Conservation (phyloP, 2,329 filamentous ascomycete species). For the Aspergillus hiratsukae region DNA sequence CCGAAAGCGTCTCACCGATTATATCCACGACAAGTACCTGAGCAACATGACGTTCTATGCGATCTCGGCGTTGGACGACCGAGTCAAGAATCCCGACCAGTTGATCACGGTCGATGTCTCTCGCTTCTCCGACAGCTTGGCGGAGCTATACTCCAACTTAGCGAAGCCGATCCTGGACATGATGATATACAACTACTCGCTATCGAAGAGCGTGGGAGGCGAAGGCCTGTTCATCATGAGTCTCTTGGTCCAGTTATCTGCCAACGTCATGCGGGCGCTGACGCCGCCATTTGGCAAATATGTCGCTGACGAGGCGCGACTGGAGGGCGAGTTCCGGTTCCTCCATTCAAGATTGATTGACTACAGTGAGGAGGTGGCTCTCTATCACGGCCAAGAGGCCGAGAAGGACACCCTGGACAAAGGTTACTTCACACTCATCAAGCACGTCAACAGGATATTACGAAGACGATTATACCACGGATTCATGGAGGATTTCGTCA, state of each 20-base stretch:
- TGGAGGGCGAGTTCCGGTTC: constrained; percentile 95
- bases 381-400: constrained; percentile 86
- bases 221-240: constrained; percentile 96
- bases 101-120: constrained; percentile 94
- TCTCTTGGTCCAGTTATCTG: constrained; percentile 85
- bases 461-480: constrained; percentile 89
- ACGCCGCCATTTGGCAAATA: constrained; percentile 97
- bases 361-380: constrained; percentile 88
- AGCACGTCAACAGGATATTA: constrained; percentile 95
- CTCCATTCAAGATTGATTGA: constrained; percentile 93
- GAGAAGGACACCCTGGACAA: constrained; percentile 97
- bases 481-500: constrained; percentile 99
- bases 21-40: constrained; percentile 93
- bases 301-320: constrained; percentile 87
- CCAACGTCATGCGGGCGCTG: constrained; percentile 85
- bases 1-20: constrained; percentile 83
- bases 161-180: constrained; percentile 94
- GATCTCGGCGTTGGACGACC: constrained; percentile 88
- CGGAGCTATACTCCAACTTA: constrained; percentile 92
- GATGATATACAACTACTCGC: constrained; percentile 91
- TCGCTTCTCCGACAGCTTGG: constrained; percentile 91
- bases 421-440: constrained; percentile 97
- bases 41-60: constrained; percentile 98
- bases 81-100: constrained; percentile 98
- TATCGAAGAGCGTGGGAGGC: constrained; percentile 91